Evolutionary conservation across 2,329 filamentous ascomycete species (phyloP).

Genomic region (Ophiosphaerella korrae): DNA sequence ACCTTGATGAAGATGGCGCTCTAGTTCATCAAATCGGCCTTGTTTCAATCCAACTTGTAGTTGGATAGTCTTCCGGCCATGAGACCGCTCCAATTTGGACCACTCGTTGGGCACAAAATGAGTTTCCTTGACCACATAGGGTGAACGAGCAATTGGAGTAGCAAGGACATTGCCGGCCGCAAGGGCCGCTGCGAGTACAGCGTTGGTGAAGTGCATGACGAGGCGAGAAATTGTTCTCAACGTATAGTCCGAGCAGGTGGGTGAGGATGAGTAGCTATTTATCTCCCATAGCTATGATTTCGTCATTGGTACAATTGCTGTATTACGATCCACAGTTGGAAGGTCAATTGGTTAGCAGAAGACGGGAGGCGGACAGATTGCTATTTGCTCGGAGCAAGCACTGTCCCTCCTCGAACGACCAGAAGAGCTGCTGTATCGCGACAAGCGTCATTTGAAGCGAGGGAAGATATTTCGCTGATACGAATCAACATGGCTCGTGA

Average conservation of each 20-base stretch:
- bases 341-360: no score
- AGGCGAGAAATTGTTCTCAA: neutral
- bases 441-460: no score
- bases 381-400: no score
- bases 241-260: neutral
- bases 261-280: neutral
- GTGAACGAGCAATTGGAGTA: constrained; percentile 47
- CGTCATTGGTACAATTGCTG: no score
- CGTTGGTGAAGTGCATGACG: constrained; percentile 29
- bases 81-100: constrained; percentile 55
- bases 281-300: neutral
- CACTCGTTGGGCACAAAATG: constrained; percentile 60
- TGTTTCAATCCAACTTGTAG: constrained; percentile 66
- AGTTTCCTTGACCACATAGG: constrained; percentile 61
- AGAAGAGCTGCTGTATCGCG: no score
- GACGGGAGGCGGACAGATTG: no score
- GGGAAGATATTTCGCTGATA: no score
- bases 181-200: constrained; percentile 33
- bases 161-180: constrained; percentile 40
- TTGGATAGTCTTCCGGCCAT: constrained; percentile 56
- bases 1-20: constrained; percentile 61
- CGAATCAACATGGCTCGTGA: no score
- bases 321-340: no score
- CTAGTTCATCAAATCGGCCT: constrained; percentile 59
- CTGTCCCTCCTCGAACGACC: no score